phyloP scores from a whole-genome alignment of 257 asterid species.

The Rhazya stricta region DNA sequence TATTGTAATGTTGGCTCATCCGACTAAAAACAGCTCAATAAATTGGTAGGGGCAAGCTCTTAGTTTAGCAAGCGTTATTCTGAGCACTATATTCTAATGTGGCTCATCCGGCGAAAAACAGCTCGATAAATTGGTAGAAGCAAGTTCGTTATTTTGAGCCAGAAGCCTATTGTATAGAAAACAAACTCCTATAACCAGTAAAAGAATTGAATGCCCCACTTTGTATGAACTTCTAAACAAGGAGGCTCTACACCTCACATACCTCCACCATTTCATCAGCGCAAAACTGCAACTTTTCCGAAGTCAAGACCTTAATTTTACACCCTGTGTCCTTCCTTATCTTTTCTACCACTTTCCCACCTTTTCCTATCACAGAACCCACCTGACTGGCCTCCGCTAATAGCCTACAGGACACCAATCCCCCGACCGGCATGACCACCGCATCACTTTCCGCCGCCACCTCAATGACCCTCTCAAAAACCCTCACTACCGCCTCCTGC shows the following conservation, averaged over 20 bases:
- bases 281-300: slow-evolving; percentile 32
- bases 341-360: slow-evolving; percentile 63
- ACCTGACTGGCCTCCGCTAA: slow-evolving; percentile 50
- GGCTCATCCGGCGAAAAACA: background rate
- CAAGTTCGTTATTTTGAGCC: too few relatives aligned
- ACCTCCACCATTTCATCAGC: slow-evolving; percentile 75
- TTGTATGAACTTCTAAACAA: background rate
- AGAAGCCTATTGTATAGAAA: too few relatives aligned
- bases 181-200: background rate
- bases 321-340: slow-evolving; percentile 68
- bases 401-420: slow-evolving; percentile 55
- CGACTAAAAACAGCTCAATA: background rate
- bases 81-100: too few relatives aligned
- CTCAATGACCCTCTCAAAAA: slow-evolving; percentile 68
- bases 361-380: slow-evolving; percentile 72
- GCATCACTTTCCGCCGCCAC: slow-evolving; percentile 58
- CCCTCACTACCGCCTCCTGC: slow-evolving; percentile 67
- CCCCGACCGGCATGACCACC: slow-evolving; percentile 30
- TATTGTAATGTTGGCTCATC: background rate
- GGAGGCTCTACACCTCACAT: background rate
- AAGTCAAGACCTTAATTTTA: slow-evolving; percentile 47
- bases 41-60: background rate
- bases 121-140: background rate
- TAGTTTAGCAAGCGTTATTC: too few relatives aligned
- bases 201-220: background rate